Evolutionary conservation across 2,329 filamentous ascomycete genomes (phyloP).

Genomic region (Trichoderma koningiopsis): DNA sequence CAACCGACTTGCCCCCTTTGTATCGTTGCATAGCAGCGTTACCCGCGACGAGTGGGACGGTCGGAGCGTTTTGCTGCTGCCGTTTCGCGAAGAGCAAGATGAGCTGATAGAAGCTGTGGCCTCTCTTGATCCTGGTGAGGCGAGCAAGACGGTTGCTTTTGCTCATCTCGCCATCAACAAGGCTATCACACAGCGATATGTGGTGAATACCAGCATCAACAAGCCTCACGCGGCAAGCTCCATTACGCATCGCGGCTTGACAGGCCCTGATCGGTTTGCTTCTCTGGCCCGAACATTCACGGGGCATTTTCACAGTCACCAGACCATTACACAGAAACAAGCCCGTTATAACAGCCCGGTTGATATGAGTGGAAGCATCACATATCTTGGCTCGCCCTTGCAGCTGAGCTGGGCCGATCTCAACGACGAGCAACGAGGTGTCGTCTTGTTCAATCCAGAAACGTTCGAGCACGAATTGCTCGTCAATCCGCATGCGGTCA

Average conservation of each 20-base stretch:
- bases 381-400: constrained; percentile 31
- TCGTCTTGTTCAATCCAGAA: constrained; percentile 29
- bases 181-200: constrained; percentile 29
- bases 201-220: constrained; percentile 1
- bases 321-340: constrained; percentile 29
- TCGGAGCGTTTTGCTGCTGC: constrained; percentile 29
- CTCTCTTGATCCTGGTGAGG: constrained; percentile 20
- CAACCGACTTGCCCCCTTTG: constrained; percentile 26
- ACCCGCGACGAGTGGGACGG: constrained; percentile 30
- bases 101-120: constrained; percentile 28
- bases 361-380: constrained; percentile 28
- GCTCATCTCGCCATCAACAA: constrained; percentile 33
- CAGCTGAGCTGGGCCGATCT: constrained; percentile 31
- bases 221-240: constrained; percentile 12
- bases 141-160: constrained; percentile 31
- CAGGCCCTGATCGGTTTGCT: constrained; percentile 28
- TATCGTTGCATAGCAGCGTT: constrained; percentile 28
- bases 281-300: constrained; percentile 32
- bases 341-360: neutral
- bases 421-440: constrained; percentile 29
- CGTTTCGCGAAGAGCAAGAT: constrained; percentile 31
- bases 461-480: constrained; percentile 30
- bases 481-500: constrained; percentile 28
- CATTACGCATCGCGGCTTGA: constrained; percentile 27
- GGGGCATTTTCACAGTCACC: constrained; percentile 31